Percentiles rank a stretch among this genome's conserved stretches.
Evolutionary conservation across 2,329 filamentous ascomycete species (phyloP).

Genomic region (Curvularia lunata): DNA sequence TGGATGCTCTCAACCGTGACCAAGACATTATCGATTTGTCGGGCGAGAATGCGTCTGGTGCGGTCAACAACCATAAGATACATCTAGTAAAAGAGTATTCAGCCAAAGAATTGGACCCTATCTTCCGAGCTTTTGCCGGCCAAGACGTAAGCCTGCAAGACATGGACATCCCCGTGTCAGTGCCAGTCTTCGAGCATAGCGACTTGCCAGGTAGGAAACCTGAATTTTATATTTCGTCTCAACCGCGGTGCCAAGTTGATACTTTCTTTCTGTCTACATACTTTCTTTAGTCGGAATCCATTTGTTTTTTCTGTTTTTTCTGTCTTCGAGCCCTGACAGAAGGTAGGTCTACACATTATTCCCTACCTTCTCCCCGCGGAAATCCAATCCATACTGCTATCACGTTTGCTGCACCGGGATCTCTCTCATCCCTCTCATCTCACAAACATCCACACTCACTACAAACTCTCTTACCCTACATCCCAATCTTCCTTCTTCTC

Average conservation of each 20-base stretch:
- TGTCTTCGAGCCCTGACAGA: slow-evolving; percentile 3
- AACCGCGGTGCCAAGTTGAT: background rate
- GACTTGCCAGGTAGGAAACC: slow-evolving; percentile 68
- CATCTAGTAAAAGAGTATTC: slow-evolving; percentile 33
- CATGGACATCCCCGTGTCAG: slow-evolving; percentile 7
- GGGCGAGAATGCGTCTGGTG: slow-evolving; percentile 29
- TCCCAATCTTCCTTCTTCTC: slow-evolving; percentile 60
- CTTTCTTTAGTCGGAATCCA: no score
- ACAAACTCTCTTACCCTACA: slow-evolving; percentile 69
- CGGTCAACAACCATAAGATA: slow-evolving; percentile 28
- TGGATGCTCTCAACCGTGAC: slow-evolving; percentile 58
- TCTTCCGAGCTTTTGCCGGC: slow-evolving; percentile 35
- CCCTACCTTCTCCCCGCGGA: slow-evolving; percentile 74
- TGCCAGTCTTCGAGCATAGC: slow-evolving; percentile 65
- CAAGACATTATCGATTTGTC: slow-evolving; percentile 52
- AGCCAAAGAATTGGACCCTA: slow-evolving; percentile 25
- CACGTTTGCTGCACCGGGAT: slow-evolving; percentile 77
- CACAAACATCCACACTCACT: slow-evolving; percentile 90
- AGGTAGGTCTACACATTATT: slow-evolving; percentile 75
- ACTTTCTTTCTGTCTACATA: background rate
- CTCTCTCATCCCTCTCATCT: slow-evolving; percentile 75
- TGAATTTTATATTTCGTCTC: background rate
- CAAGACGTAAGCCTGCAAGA: slow-evolving; percentile 10
- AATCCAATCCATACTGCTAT: slow-evolving; percentile 73
- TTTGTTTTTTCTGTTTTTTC: background rate